Percentiles rank a stretch among this genome's conserved stretches.
These are phyloP conservation scores for Withania somnifera DNA, from an alignment of 305 asterid species.

Conservation along the genomic window DNA sequence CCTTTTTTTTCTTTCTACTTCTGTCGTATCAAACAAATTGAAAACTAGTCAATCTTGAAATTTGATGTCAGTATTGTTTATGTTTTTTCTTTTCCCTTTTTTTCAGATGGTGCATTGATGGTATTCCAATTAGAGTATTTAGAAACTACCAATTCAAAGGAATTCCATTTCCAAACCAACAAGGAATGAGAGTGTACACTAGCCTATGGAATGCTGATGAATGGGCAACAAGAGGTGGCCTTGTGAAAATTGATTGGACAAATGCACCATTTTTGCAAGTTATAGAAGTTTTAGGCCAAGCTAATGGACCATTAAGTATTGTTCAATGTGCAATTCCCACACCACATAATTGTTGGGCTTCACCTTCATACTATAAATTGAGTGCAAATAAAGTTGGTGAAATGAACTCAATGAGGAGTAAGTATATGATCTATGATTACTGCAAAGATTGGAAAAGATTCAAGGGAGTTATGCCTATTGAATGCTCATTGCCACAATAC, in stretches of 20 bases:
- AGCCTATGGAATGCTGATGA: conserved; percentile 79
- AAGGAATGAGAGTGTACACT: conserved; percentile 49
- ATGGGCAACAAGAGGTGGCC: conserved; percentile 76
- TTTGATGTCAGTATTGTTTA: background rate
- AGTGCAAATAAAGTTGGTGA: conserved; percentile 11
- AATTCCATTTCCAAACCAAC: conserved; percentile 43
- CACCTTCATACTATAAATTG: conserved; percentile 19
- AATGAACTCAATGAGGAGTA: conserved; percentile 30
- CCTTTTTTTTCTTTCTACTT: too few relatives aligned
- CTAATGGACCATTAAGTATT: conserved; percentile 20
- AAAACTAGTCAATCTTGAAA: background rate
- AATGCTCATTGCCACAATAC: conserved; percentile 23
- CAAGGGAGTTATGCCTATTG: conserved; percentile 44
- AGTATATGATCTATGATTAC: conserved; percentile 51
- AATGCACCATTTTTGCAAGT: conserved; percentile 44
- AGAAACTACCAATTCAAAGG: conserved; percentile 34
- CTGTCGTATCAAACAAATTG: background rate
- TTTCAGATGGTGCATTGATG: conserved; percentile 63
- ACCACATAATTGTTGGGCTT: conserved; percentile 32
- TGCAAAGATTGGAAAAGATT: conserved; percentile 40
- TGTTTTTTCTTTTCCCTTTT: background rate
- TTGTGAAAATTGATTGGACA: conserved; percentile 55
- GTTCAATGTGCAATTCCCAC: conserved; percentile 24
- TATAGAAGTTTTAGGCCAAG: conserved; percentile 34
- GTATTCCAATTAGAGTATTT: conserved; percentile 55